Evolutionary conservation across 2,329 filamentous ascomycete species (phyloP).

Genomic region (Colletotrichum sidae): DNA sequence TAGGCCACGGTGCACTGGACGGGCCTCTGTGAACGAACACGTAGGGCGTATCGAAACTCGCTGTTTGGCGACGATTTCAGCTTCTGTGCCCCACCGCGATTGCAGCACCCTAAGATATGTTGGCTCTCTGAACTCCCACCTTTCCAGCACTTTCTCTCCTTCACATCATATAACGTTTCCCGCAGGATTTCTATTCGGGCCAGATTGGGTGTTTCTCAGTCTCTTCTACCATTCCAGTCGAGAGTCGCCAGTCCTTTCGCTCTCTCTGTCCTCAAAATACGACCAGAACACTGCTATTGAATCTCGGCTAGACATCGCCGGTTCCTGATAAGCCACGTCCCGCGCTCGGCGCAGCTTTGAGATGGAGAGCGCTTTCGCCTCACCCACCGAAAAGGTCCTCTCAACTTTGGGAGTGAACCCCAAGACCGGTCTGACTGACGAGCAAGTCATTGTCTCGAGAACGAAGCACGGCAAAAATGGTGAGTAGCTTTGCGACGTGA

Average conservation of each 20-base stretch:
- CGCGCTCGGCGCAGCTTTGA: slow-evolving; percentile 37
- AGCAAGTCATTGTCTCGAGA: slow-evolving; percentile 67
- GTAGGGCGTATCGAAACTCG: slow-evolving; percentile 39
- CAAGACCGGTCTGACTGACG: slow-evolving; percentile 65
- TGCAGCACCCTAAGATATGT: slow-evolving; percentile 34
- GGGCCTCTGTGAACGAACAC: slow-evolving; percentile 37
- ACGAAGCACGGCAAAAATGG: slow-evolving; percentile 75
- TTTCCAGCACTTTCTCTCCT: slow-evolving; percentile 32
- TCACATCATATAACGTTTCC: slow-evolving; percentile 16
- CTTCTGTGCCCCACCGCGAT: slow-evolving; percentile 36
- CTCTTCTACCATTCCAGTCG: background rate
- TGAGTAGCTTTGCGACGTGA: slow-evolving; percentile 51
- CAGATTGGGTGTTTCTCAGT: slow-evolving; percentile 15
- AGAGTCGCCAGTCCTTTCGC: slow-evolving; percentile 6
- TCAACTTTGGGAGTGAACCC: slow-evolving; percentile 68
- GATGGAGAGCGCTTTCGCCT: slow-evolving; percentile 75
- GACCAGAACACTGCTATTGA: slow-evolving; percentile 15
- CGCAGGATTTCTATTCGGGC: slow-evolving; percentile 7
- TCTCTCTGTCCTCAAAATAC: slow-evolving; percentile 1
- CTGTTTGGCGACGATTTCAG: slow-evolving; percentile 36
- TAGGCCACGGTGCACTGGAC: slow-evolving; percentile 19
- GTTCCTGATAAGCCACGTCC: slow-evolving; percentile 32
- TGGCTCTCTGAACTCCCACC: slow-evolving; percentile 29
- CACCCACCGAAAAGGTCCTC: slow-evolving; percentile 69
- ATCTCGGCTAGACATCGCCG: slow-evolving; percentile 29